phyloP scores from a whole-genome alignment of 805 yeast genomes.

The Pichia exigua region DNA sequence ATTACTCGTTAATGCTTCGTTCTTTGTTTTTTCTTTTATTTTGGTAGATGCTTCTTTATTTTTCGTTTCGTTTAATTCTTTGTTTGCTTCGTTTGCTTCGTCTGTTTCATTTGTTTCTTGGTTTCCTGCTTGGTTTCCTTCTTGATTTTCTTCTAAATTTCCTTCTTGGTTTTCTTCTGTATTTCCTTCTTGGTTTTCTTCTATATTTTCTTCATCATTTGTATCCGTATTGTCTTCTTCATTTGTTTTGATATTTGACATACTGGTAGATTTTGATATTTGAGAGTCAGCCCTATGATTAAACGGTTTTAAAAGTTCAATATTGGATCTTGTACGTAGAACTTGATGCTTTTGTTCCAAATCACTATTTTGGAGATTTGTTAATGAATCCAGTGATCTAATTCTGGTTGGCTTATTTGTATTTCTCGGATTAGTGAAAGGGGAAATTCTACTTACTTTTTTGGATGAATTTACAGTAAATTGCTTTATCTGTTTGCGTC shows the following conservation, averaged over 20 bases:
- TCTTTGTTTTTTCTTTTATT: neutral
- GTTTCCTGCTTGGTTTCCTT: neutral
- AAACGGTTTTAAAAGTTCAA: neutral
- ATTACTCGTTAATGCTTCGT: neutral
- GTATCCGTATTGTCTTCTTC: too few relatives aligned
- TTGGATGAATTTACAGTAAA: constrained; percentile 27
- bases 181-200: too few relatives aligned
- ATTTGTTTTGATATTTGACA: neutral
- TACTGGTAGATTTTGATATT: neutral
- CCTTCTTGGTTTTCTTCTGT: too few relatives aligned
- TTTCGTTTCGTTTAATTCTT: too few relatives aligned
- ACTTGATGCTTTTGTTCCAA: neutral
- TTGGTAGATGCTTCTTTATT: too few relatives aligned
- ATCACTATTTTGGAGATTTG: neutral
- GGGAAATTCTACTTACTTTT: constrained; percentile 23
- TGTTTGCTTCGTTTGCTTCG: too few relatives aligned
- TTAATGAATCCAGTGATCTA: constrained; percentile 7
- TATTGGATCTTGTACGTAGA: neutral
- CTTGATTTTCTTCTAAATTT: too few relatives aligned
- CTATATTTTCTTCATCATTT: neutral
- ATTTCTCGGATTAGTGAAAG: constrained; percentile 26
- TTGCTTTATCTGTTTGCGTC: constrained; percentile 25
- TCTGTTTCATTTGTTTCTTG: too few relatives aligned
- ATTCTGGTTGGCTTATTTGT: constrained; percentile 28
- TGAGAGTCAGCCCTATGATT: neutral